Conservation (phyloP, 2,329 filamentous ascomycete genomes). For the Knoxdaviesia capensis region DNA sequence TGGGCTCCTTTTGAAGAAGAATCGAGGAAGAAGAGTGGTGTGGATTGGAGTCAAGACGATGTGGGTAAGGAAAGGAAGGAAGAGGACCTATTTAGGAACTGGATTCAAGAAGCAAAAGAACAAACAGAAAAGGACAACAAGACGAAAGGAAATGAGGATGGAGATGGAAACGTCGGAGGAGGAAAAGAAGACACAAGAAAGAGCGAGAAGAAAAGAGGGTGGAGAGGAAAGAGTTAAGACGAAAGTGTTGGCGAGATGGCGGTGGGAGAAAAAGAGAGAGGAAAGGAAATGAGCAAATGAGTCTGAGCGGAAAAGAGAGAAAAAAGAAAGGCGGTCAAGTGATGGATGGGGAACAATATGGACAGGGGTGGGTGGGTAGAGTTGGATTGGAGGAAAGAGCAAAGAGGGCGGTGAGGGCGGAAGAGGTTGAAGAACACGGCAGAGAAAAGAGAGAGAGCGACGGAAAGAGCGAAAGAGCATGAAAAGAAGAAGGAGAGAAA, state of each 20-base stretch:
- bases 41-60: no score
- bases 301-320: slow-evolving; percentile 4
- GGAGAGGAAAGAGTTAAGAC: slow-evolving; percentile 8
- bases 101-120: slow-evolving; percentile 10
- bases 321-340: slow-evolving; percentile 3
- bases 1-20: no score
- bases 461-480: slow-evolving; percentile 1
- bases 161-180: slow-evolving; percentile 10
- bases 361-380: no score
- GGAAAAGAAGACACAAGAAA: slow-evolving; percentile 13
- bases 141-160: slow-evolving; percentile 12
- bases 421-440: slow-evolving; percentile 7
- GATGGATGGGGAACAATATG: background rate
- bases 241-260: slow-evolving; percentile 7
- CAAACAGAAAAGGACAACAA: slow-evolving; percentile 5
- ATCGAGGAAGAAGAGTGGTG: no score
- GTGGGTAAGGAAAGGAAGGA: no score
- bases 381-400: slow-evolving; percentile 7
- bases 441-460: slow-evolving; percentile 1
- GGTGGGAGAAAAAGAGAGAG: slow-evolving; percentile 7
- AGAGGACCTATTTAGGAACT: no score
- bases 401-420: slow-evolving; percentile 13
- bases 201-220: slow-evolving; percentile 9
- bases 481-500: slow-evolving; percentile 10
- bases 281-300: slow-evolving; percentile 6